A percentile compares a stretch with the other conserved stretches of the same genome.
Evolutionary conservation across 306 rosid genomes (phyloP).

Genomic region (Heteromeles arbutifolia): DNA sequence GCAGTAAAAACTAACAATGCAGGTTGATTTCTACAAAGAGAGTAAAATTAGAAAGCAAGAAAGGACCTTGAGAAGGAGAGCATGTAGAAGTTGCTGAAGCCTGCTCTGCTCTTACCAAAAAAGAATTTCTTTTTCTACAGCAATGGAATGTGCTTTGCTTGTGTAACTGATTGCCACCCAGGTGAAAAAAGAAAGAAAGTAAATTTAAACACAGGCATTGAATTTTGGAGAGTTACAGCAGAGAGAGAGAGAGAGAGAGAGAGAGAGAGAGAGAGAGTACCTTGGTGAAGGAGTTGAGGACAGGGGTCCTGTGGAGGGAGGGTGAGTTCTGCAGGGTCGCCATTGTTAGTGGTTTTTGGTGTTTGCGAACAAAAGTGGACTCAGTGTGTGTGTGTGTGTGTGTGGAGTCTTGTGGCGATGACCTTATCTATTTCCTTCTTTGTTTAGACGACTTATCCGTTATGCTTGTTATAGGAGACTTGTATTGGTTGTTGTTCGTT

Average conservation of each 20-base stretch:
- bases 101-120: conserved; percentile 52
- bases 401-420: conserved; percentile 3
- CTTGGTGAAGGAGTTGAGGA: conserved; percentile 64
- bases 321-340: conserved; percentile 63
- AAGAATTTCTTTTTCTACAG: conserved; percentile 49
- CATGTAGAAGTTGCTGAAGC: conserved; percentile 31
- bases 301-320: conserved; percentile 43
- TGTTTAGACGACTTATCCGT: conserved; percentile 21
- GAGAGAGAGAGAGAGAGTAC: conserved; percentile 23
- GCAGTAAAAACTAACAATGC: background rate
- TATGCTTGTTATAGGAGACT: background rate
- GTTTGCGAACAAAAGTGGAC: no score
- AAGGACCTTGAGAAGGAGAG: conserved; percentile 54
- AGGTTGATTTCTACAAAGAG: background rate
- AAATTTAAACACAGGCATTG: background rate
- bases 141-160: conserved; percentile 36
- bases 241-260: background rate
- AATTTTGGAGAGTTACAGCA: background rate
- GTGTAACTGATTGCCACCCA: conserved; percentile 28
- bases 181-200: background rate
- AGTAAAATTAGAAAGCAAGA: background rate
- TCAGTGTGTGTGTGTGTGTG: background rate
- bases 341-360: conserved; percentile 30
- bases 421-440: conserved; percentile 28
- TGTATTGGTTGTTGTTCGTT: background rate